phyloP scores from a whole-genome alignment of 1,139 yeast genomes.

The Blastobotrys arbuscula region DNA sequence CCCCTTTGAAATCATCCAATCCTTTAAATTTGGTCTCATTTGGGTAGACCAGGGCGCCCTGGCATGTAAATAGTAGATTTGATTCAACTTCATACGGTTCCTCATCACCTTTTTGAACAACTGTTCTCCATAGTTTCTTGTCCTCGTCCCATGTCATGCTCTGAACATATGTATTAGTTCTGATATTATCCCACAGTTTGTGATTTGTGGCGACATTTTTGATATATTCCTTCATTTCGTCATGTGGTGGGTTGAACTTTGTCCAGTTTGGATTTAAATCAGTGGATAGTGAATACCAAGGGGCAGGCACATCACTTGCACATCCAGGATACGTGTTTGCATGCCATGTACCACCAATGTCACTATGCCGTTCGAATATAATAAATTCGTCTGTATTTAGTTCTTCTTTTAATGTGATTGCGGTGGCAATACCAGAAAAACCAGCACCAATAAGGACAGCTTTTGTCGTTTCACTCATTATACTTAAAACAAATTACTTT shows the following conservation, averaged over 20 bases:
- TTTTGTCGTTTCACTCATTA: too few relatives aligned
- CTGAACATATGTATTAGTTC: slow-evolving; percentile 17
- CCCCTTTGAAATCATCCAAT: slow-evolving; percentile 26
- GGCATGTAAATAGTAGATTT: slow-evolving; percentile 22
- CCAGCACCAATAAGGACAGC: slow-evolving; percentile 23
- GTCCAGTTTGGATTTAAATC: slow-evolving; percentile 29
- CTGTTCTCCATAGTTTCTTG: slow-evolving; percentile 21
- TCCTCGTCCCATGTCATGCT: slow-evolving; percentile 28
- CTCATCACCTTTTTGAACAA: slow-evolving; percentile 25
- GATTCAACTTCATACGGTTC: slow-evolving; percentile 16
- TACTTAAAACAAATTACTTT: too few relatives aligned
- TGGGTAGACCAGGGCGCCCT: slow-evolving; percentile 25
- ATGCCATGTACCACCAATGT: slow-evolving; percentile 34
- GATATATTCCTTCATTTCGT: slow-evolving; percentile 25
- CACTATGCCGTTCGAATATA: slow-evolving; percentile 24
- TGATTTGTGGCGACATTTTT: slow-evolving; percentile 23
- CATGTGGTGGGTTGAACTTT: slow-evolving; percentile 21
- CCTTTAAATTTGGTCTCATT: slow-evolving; percentile 25
- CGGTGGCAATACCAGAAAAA: slow-evolving; percentile 33
- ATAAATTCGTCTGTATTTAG: slow-evolving; percentile 37
- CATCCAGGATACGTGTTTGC: slow-evolving; percentile 27
- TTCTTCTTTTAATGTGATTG: slow-evolving; percentile 27
- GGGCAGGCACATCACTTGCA: slow-evolving; percentile 29
- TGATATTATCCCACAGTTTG: slow-evolving; percentile 20
- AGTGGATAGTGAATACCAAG: slow-evolving; percentile 27